Conservation (phyloP, 371 early-diverging fungal genomes). For the Catenaria anguillulae region DNA sequence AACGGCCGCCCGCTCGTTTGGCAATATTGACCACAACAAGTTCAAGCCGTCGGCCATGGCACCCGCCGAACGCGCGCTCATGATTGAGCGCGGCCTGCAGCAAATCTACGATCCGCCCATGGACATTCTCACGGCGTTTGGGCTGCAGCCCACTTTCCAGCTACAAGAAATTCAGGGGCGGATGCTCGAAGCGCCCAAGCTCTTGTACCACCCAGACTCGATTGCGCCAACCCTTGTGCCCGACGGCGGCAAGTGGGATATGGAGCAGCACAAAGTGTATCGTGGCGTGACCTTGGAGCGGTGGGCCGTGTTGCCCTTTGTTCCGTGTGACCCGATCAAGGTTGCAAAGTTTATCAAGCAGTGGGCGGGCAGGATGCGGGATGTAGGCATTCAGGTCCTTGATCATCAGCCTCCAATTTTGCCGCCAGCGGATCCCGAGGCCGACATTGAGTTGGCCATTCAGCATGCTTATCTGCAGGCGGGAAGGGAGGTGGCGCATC, state of each 20-base stretch:
- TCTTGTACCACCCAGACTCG: slow-evolving; percentile 47
- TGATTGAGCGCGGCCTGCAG: background rate
- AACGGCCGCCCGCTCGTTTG: slow-evolving; percentile 17
- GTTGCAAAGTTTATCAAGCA: slow-evolving; percentile 27
- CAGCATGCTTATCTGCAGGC: slow-evolving; percentile 59
- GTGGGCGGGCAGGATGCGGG: slow-evolving; percentile 33
- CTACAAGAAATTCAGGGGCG: slow-evolving; percentile 49
- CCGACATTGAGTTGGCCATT: slow-evolving; percentile 36
- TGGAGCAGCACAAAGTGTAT: slow-evolving; percentile 66
- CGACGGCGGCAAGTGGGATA: slow-evolving; percentile 76
- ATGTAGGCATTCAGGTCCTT: slow-evolving; percentile 41
- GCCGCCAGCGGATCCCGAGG: slow-evolving; percentile 34
- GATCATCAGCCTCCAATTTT: slow-evolving; percentile 47
- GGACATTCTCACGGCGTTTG: slow-evolving; percentile 25
- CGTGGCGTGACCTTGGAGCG: slow-evolving; percentile 56
- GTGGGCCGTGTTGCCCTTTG: slow-evolving; percentile 65
- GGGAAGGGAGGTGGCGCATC: slow-evolving; percentile 34
- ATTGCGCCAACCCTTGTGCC: slow-evolving; percentile 54
- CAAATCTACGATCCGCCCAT: slow-evolving; percentile 42
- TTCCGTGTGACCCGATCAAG: slow-evolving; percentile 27
- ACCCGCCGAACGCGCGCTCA: background rate
- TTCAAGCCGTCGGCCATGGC: background rate
- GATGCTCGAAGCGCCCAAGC: slow-evolving; percentile 54
- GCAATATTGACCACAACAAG: background rate
- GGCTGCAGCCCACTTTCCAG: slow-evolving; percentile 41